Conservation (phyloP, 139 green algal species). For the Coelastrella sp. region DNA sequence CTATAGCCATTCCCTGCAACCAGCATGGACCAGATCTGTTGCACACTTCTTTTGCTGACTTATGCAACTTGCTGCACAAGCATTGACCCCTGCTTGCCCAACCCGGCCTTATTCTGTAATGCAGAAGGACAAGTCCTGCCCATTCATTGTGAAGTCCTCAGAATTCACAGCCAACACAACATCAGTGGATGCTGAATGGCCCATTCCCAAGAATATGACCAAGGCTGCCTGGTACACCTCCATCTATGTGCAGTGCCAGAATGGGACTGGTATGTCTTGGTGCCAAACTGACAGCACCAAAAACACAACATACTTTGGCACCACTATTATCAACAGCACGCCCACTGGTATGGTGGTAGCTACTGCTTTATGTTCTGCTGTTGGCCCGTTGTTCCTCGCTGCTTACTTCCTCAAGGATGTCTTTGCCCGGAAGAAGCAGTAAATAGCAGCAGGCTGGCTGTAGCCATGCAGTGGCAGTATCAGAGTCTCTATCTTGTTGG, state of each 20-base stretch:
- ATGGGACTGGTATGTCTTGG: slow-evolving; percentile 16
- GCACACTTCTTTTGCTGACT: too few relatives aligned
- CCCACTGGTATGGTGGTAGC: slow-evolving; percentile 33
- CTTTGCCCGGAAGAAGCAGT: neutral
- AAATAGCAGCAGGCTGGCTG: neutral
- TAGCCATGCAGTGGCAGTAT: neutral
- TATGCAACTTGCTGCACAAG: too few relatives aligned
- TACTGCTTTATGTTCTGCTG: slow-evolving; percentile 10
- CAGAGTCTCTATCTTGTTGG: neutral
- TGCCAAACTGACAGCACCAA: slow-evolving; percentile 46
- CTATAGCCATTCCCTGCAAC: too few relatives aligned
- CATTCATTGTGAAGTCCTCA: slow-evolving; percentile 5
- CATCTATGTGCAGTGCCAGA: slow-evolving; percentile 39
- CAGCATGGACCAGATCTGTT: too few relatives aligned
- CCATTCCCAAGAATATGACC: slow-evolving; percentile 45
- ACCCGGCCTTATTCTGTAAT: neutral
- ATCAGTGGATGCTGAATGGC: slow-evolving; percentile 8
- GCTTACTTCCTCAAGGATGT: slow-evolving; percentile 44
- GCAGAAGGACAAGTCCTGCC: slow-evolving; percentile 48
- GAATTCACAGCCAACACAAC: neutral
- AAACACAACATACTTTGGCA: slow-evolving; percentile 42
- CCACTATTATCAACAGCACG: slow-evolving; percentile 47
- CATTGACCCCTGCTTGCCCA: too few relatives aligned
- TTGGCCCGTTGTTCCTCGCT: slow-evolving; percentile 37
- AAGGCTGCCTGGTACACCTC: slow-evolving; percentile 42